phyloP scores from a whole-genome alignment of 768 basidiomycete genomes.

The Leccinum uliginosum region DNA sequence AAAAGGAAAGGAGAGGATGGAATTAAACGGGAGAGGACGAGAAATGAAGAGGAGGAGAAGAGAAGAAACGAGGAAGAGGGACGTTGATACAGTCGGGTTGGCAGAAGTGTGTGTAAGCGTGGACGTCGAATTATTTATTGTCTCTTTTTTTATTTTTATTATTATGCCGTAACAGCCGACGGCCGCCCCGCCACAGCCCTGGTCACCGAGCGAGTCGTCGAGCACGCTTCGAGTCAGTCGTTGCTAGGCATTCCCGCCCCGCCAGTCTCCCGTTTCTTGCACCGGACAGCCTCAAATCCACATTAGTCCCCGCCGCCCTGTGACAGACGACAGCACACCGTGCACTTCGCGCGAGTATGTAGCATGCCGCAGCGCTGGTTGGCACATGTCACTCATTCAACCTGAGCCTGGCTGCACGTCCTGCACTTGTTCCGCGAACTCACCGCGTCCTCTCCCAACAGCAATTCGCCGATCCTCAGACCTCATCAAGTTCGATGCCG shows the following conservation, averaged over 20 bases:
- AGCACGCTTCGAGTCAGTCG: neutral
- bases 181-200: conserved; percentile 18
- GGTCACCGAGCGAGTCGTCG: neutral
- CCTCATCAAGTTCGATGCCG: neutral
- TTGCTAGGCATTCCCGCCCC: neutral
- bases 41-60: conserved; percentile 29
- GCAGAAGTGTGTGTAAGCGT: conserved; percentile 8
- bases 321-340: neutral
- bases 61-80: conserved; percentile 27
- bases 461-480: neutral
- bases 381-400: neutral
- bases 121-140: conserved; percentile 29
- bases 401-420: neutral
- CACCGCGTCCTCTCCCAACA: conserved; percentile 1
- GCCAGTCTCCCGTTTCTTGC: neutral
- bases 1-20: conserved; percentile 20
- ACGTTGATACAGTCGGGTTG: conserved; percentile 18
- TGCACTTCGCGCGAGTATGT: too few relatives aligned
- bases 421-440: conserved; percentile 5
- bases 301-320: neutral
- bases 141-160: conserved; percentile 2
- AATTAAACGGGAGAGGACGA: conserved; percentile 23
- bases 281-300: neutral
- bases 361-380: neutral
- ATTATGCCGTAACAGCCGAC: conserved; percentile 16